A percentile compares a stretch with the other conserved stretches of the same genome.
Evolutionary conservation across 108 stramenopile species (phyloP).

Genomic region (Skeletonema costatum): DNA sequence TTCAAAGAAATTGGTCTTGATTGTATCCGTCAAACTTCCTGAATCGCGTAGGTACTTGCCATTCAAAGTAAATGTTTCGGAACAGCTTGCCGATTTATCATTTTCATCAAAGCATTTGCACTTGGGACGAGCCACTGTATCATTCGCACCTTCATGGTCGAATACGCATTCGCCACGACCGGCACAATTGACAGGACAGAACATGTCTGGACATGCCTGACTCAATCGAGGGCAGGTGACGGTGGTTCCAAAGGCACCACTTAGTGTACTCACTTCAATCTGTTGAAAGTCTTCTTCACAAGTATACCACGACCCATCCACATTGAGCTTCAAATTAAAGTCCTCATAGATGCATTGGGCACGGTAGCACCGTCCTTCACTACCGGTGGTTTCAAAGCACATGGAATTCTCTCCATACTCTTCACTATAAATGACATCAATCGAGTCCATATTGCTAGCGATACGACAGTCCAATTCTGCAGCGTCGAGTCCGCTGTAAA

Average conservation of each 20-base stretch:
- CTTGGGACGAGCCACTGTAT: slow-evolving; percentile 43
- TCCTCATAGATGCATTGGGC: slow-evolving; percentile 63
- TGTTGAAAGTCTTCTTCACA: slow-evolving; percentile 80
- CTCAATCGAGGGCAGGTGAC: slow-evolving; percentile 57
- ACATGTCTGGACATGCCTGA: slow-evolving; percentile 80
- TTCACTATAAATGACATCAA: slow-evolving; percentile 66
- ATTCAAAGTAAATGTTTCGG: slow-evolving; percentile 70
- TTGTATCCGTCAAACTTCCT: slow-evolving; percentile 61
- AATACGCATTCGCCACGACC: slow-evolving; percentile 82
- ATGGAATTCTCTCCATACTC: slow-evolving; percentile 69
- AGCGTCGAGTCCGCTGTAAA: slow-evolving; percentile 59
- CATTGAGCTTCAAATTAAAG: slow-evolving; percentile 40
- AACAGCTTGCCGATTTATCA: slow-evolving; percentile 80
- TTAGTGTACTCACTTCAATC: slow-evolving; percentile 45
- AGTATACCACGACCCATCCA: slow-evolving; percentile 64
- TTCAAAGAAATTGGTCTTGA: slow-evolving; percentile 84
- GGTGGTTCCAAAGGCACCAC: slow-evolving; percentile 43
- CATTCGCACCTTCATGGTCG: slow-evolving; percentile 45
- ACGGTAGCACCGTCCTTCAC: slow-evolving; percentile 74
- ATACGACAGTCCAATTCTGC: slow-evolving; percentile 68
- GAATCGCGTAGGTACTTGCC: slow-evolving; percentile 74
- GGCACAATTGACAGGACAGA: slow-evolving; percentile 83
- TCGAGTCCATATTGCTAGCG: slow-evolving; percentile 53
- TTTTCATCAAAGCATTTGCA: slow-evolving; percentile 81
- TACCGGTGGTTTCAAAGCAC: slow-evolving; percentile 70